Conservation (phyloP, 805 yeast species). For the Sporopachydermia lactativora region DNA sequence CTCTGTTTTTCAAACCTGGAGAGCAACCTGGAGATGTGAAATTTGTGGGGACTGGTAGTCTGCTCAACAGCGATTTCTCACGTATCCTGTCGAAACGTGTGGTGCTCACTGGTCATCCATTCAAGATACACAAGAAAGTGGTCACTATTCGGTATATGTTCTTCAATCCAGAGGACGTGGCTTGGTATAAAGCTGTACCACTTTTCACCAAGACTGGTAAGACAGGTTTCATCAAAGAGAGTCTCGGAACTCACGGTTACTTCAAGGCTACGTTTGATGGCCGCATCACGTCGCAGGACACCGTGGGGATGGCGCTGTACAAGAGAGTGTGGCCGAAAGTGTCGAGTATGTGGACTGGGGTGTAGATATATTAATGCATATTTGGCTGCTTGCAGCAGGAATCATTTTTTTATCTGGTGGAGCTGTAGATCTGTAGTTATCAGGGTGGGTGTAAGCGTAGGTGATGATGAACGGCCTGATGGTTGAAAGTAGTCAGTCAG, state of each 20-base stretch:
- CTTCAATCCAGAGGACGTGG: slow-evolving; percentile 80
- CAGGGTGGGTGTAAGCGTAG: too few species aligned
- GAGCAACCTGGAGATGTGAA: slow-evolving; percentile 34
- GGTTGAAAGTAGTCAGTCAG: too few species aligned
- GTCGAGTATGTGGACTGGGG: slow-evolving; percentile 12
- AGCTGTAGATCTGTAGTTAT: too few species aligned
- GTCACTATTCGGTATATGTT: slow-evolving; percentile 96
- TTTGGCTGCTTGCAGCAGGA: too few species aligned
- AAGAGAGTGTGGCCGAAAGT: slow-evolving; percentile 84
- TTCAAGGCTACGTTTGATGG: slow-evolving; percentile 93
- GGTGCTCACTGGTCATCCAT: slow-evolving; percentile 85
- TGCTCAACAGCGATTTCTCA: slow-evolving; percentile 72
- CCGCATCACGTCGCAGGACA: slow-evolving; percentile 80
- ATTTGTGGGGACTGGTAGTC: slow-evolving; percentile 82
- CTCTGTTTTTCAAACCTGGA: slow-evolving; percentile 55
- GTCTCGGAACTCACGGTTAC: slow-evolving; percentile 97
- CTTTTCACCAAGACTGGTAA: slow-evolving; percentile 87
- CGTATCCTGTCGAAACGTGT: slow-evolving; percentile 81
- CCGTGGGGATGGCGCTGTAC: slow-evolving; percentile 85
- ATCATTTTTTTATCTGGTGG: too few species aligned
- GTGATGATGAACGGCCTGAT: too few species aligned
- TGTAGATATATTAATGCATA: too few species aligned
- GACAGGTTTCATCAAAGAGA: slow-evolving; percentile 86
- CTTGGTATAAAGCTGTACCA: slow-evolving; percentile 83
- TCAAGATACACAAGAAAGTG: slow-evolving; percentile 84